Evolutionary conservation across 352 stramenopile genomes (phyloP), one percentile per base, ranked within the genome.

Genomic region (Globisporangium abappressorium): DNA sequence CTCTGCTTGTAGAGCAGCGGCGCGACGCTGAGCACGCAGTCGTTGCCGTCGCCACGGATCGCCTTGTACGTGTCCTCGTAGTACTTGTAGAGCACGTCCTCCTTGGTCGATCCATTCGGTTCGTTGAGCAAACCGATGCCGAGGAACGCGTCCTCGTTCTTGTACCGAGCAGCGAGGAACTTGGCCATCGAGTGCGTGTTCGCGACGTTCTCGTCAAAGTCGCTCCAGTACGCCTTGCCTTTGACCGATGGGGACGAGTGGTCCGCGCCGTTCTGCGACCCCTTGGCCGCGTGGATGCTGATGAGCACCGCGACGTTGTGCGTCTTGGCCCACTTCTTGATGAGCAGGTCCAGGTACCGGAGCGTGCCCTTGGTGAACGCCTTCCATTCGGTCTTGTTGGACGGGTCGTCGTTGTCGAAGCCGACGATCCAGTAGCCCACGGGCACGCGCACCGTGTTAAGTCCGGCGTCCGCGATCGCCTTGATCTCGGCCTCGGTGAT

Each of bases 381-480:
- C 15, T 73, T 33, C 77, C 80, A 91, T 66, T 90, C 78, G 8
- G 63, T 66, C 26, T 67, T 62, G 6, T 71, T 65, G 3, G 69
- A 80, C 20, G 72, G 70, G 46, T 90, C 82, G 66, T 90, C 59
- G 57, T 87, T n/a, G 72, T 91, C 79, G 53, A 85, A 90, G 46
- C 82, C 82, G 2, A 81, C 69, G 75, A 95, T 92, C 87, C 85
- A 95, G 68, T 90, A 93, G 18, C 87, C 87, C 3, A 95, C 74
- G 0, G 87, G 84, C 11, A 94, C 85, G 7, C 87, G 85, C n/a
- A 94, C 83, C 1, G 85, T 93, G 69, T 95, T 93, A 70, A 95
- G 78, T 0, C 85, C 84, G 9, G 82, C 72, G 5, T 64, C 70
- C 0, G 81, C 82, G 58, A 95, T 93, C 8, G 69, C 73, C 5